Conservation (phyloP, 768 basidiomycete species). For the Pleurotus platypus region DNA sequence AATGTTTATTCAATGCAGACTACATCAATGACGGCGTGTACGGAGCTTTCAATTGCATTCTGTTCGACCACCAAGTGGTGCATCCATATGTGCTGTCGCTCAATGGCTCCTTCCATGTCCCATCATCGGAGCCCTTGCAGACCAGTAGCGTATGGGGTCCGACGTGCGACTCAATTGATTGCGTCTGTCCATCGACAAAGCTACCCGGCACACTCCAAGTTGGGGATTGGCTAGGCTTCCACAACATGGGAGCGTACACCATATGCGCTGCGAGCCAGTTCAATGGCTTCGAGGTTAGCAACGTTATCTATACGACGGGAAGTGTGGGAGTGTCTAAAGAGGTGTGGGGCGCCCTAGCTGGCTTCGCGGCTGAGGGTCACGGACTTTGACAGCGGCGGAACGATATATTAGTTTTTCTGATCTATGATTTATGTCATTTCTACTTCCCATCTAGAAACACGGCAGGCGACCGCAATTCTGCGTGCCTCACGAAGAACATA, state of each 20-base stretch:
- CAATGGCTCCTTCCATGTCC: constrained; percentile 60
- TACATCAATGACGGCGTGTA: constrained; percentile 99
- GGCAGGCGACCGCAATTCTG: constrained; percentile 4
- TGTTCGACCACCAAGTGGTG: constrained; percentile 95
- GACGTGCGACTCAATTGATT: constrained; percentile 97
- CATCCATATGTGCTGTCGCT: constrained; percentile 79
- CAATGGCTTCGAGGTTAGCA: constrained; percentile 84
- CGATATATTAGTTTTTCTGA: constrained; percentile 10
- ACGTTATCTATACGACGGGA: constrained; percentile 76
- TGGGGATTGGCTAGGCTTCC: constrained; percentile 98
- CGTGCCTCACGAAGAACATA: constrained; percentile 6
- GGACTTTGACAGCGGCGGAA: constrained; percentile 24
- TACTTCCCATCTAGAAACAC: neutral
- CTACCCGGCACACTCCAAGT: constrained; percentile 73
- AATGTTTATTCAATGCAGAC: constrained; percentile 45
- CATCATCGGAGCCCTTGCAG: constrained; percentile 31
- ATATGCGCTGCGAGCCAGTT: constrained; percentile 94
- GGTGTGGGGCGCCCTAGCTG: constrained; percentile 47
- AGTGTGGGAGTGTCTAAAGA: constrained; percentile 41
- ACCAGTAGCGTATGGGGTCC: constrained; percentile 92
- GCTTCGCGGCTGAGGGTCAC: constrained; percentile 41
- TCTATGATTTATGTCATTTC: constrained; percentile 7
- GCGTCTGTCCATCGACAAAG: constrained; percentile 63
- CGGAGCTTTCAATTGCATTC: constrained; percentile 93
- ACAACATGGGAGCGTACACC: constrained; percentile 99